A percentile compares a stretch with the other conserved stretches of the same genome.
These are phyloP conservation scores for Przewalskia tangutica DNA, from an alignment of 257 asterid species.

Conservation along the genomic window DNA sequence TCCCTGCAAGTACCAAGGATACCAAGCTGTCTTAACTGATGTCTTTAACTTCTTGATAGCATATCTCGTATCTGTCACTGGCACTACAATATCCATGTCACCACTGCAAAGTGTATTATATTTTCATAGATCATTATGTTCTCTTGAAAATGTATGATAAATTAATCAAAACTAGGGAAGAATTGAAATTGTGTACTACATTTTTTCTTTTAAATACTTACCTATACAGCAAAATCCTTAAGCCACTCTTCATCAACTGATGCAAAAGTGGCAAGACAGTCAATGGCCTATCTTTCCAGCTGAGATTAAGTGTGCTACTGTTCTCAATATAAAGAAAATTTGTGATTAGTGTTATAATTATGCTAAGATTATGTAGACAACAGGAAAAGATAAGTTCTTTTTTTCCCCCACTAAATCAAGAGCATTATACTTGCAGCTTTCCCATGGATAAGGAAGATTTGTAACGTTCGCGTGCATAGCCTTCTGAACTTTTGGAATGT, in stretches of 20 bases:
- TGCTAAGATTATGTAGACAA: background rate
- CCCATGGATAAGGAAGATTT: conserved; percentile 17
- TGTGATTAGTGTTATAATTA: background rate
- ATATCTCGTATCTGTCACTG: conserved; percentile 34
- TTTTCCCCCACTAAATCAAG: background rate
- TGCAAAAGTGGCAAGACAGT: conserved; percentile 16
- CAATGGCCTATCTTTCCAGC: conserved; percentile 10
- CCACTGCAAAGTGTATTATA: conserved; percentile 17
- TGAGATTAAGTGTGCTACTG: background rate
- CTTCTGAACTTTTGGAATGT: conserved; percentile 15
- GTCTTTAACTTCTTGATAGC: conserved; percentile 23
- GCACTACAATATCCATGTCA: conserved; percentile 24
- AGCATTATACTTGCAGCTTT: conserved; percentile 6
- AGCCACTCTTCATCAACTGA: conserved; percentile 18
- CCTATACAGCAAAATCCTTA: conserved; percentile 21
- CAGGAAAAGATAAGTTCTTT: background rate
- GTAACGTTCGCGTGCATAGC: conserved; percentile 13
- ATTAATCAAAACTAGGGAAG: no score
- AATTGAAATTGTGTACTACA: no score
- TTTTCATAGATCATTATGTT: background rate
- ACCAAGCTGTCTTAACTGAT: conserved; percentile 30
- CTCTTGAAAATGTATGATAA: background rate
- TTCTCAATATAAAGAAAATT: background rate
- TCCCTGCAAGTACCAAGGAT: conserved; percentile 31
- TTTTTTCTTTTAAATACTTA: background rate